These are phyloP conservation scores for Apophysomyces trapeziformis DNA, from an alignment of 371 early-diverging fungal species.

Conservation along the genomic window DNA sequence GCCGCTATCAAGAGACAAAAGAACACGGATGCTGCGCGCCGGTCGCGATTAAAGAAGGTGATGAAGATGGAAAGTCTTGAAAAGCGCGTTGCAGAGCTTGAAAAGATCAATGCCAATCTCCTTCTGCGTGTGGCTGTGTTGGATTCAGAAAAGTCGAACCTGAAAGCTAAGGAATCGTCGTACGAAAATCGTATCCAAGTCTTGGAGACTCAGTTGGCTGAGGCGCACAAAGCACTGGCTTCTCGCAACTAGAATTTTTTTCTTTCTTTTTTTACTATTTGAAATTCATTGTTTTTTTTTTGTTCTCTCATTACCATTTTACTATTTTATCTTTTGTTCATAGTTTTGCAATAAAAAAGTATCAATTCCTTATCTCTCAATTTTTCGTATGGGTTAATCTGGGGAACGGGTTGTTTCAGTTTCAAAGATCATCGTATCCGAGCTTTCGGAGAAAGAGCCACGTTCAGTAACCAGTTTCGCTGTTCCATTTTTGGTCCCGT, in stretches of 20 bases:
- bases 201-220: conserved; percentile 69
- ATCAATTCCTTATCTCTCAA: neutral
- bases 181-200: conserved; percentile 64
- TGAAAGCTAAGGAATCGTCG: conserved; percentile 63
- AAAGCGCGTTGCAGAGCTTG: conserved; percentile 71
- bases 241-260: conserved; percentile 11
- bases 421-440: neutral
- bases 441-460: neutral
- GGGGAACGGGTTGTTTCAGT: neutral
- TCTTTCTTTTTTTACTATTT: neutral
- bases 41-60: conserved; percentile 86
- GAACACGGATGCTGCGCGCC: conserved; percentile 93
- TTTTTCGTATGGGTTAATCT: neutral
- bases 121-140: conserved; percentile 70
- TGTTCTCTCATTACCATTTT: conserved; percentile 6
- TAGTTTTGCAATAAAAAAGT: neutral
- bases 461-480: too few species aligned
- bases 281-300: conserved; percentile 18
- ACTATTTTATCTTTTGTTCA: conserved; percentile 3
- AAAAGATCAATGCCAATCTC: conserved; percentile 69
- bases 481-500: too few species aligned
- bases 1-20: conserved; percentile 64
- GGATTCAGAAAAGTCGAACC: conserved; percentile 67
- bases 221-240: conserved; percentile 61
- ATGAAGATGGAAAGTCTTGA: conserved; percentile 82